phyloP scores from a whole-genome alignment of 805 yeast genomes.

The Martiniozyma abietophila region DNA sequence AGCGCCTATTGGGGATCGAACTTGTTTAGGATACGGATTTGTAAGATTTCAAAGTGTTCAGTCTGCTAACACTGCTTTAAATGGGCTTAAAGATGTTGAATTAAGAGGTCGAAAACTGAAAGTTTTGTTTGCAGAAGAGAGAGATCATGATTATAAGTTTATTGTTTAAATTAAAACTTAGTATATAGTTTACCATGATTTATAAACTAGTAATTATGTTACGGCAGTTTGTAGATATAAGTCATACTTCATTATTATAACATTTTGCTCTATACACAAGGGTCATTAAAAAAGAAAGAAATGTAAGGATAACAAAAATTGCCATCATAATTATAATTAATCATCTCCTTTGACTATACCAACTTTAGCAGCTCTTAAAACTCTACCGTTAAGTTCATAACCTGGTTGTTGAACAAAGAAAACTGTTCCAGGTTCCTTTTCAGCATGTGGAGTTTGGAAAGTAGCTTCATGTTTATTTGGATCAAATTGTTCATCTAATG shows the following conservation, averaged over 20 bases:
- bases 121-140: slow-evolving; percentile 20
- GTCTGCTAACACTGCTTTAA: slow-evolving; percentile 39
- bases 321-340: slow-evolving; percentile 13
- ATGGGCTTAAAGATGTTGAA: slow-evolving; percentile 30
- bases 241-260: neutral
- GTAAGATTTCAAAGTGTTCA: slow-evolving; percentile 41
- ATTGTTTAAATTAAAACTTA: slow-evolving; percentile 20
- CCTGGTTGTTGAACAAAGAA: slow-evolving; percentile 91
- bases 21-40: slow-evolving; percentile 47
- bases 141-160: slow-evolving; percentile 16
- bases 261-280: too few relatives aligned
- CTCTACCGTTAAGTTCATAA: slow-evolving; percentile 76
- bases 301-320: slow-evolving; percentile 3
- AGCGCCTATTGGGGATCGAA: slow-evolving; percentile 20
- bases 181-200: neutral
- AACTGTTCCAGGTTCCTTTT: slow-evolving; percentile 84
- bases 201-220: neutral
- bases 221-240: neutral
- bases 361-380: slow-evolving; percentile 90
- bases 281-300: too few relatives aligned
- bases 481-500: slow-evolving; percentile 77
- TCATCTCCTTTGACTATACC: slow-evolving; percentile 69
- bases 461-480: slow-evolving; percentile 92
- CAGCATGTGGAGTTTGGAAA: slow-evolving; percentile 79
- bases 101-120: slow-evolving; percentile 39